Evolutionary conservation across 2,329 filamentous ascomycete species (phyloP).

Genomic region (Pseudogymnoascus sp.): DNA sequence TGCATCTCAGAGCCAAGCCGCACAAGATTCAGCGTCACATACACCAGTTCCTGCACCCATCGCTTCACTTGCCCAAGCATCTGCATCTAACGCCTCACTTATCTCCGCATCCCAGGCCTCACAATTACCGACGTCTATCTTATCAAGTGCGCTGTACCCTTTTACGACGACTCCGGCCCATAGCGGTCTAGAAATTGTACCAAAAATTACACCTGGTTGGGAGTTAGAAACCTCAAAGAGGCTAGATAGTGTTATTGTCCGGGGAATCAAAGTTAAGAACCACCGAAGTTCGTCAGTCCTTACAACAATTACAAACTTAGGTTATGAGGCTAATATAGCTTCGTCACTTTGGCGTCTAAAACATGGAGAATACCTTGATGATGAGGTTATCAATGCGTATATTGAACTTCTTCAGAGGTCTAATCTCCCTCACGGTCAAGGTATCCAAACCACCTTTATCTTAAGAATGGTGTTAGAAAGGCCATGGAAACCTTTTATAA

Average conservation of each 20-base stretch:
- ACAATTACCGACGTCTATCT: not conserved
- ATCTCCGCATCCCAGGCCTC: not conserved
- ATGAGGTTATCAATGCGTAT: conserved; percentile 18
- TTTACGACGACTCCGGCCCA: not conserved
- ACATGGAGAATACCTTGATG: conserved; percentile 14
- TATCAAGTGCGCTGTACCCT: not conserved
- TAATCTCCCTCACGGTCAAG: conserved; percentile 10
- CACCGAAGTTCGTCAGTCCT: conserved; percentile 12
- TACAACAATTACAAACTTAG: conserved; percentile 14
- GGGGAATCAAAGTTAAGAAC: not conserved
- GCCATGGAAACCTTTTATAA: conserved; percentile 11
- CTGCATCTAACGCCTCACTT: not conserved
- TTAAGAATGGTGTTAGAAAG: not conserved
- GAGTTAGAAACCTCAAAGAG: conserved; percentile 14
- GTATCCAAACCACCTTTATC: conserved; percentile 12
- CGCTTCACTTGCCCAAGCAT: not conserved
- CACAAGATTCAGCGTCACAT: not conserved
- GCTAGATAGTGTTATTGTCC: conserved; percentile 15
- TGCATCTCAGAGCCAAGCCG: not conserved
- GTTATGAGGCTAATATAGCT: conserved; percentile 13
- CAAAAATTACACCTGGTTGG: conserved; percentile 13
- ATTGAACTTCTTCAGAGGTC: conserved; percentile 16
- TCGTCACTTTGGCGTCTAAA: conserved; percentile 16
- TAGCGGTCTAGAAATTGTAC: not conserved
- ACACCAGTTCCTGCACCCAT: not conserved